Conservation (phyloP, 1,139 yeast genomes). For the Saccharomyces hybrid region DNA sequence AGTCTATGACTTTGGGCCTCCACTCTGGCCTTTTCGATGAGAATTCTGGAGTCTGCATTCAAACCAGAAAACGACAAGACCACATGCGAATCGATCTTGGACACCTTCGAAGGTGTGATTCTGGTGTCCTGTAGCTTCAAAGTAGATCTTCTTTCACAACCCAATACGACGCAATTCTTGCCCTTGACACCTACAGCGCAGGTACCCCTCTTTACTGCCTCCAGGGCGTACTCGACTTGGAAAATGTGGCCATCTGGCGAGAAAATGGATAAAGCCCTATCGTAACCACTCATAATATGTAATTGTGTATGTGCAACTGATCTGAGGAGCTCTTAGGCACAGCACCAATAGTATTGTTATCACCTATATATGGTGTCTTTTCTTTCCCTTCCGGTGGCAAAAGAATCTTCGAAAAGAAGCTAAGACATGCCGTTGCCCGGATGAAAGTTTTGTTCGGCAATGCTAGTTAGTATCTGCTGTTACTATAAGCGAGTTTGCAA, state of each 20-base stretch:
- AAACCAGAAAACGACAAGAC: constrained; percentile 94
- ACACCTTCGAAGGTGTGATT: constrained; percentile 89
- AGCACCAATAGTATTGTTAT: too few relatives aligned
- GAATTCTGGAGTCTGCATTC: constrained; percentile 94
- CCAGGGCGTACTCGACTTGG: constrained; percentile 97
- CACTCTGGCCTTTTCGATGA: constrained; percentile 90
- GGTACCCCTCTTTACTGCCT: constrained; percentile 97
- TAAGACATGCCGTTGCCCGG: not conserved
- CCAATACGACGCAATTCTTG: constrained; percentile 77
- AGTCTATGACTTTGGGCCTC: constrained; percentile 97
- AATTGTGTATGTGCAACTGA: constrained; percentile 1
- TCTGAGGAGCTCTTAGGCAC: not conserved
- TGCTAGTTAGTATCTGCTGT: not conserved
- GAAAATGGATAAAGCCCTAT: constrained; percentile 95
- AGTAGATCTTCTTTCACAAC: constrained; percentile 95
- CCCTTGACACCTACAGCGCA: constrained; percentile 98
- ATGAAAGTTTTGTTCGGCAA: not conserved
- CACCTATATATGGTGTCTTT: not conserved
- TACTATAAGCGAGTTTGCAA: not conserved
- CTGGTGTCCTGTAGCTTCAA: constrained; percentile 93
- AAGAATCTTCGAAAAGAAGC: not conserved
- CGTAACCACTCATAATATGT: constrained; percentile 87
- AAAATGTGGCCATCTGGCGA: constrained; percentile 99
- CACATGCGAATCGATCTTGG: constrained; percentile 84
- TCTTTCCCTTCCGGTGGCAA: constrained; percentile 1